Evolutionary conservation across 768 basidiomycete genomes (phyloP).

Genomic region (Boletales sp.): DNA sequence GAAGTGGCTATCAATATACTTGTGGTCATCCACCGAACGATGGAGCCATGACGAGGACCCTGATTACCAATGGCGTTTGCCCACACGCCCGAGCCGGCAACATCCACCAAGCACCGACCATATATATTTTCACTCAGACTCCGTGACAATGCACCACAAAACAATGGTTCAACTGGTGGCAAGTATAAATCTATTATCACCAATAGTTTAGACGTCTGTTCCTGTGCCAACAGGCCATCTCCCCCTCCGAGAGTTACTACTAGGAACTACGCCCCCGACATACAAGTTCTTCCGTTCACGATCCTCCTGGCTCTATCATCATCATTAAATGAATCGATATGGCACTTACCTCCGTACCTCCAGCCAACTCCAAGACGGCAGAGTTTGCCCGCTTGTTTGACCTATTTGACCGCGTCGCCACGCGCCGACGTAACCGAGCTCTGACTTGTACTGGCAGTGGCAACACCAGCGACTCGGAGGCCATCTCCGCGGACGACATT

Average conservation of each 20-base stretch:
- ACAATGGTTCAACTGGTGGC: neutral
- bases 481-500: constrained; percentile 30
- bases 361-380: constrained; percentile 38
- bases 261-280: neutral
- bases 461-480: constrained; percentile 3
- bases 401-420: constrained; percentile 52
- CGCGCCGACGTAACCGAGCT: constrained; percentile 36
- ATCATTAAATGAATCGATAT: constrained; percentile 14
- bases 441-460: too few relatives aligned
- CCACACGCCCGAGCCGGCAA: too few relatives aligned
- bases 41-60: too few relatives aligned
- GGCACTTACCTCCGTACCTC: constrained; percentile 14
- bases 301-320: neutral
- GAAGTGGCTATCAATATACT: too few relatives aligned
- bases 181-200: constrained; percentile 15
- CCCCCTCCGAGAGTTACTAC: neutral
- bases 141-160: constrained; percentile 13
- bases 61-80: too few relatives aligned
- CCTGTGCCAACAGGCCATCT: constrained; percentile 3
- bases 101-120: too few relatives aligned
- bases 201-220: neutral
- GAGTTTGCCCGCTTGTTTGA: constrained; percentile 55
- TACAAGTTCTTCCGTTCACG: neutral
- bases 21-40: too few relatives aligned
- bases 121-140: too few relatives aligned